Evolutionary conservation across 768 basidiomycete species (phyloP).

Genomic region (Rhizopogon vinicolor): DNA sequence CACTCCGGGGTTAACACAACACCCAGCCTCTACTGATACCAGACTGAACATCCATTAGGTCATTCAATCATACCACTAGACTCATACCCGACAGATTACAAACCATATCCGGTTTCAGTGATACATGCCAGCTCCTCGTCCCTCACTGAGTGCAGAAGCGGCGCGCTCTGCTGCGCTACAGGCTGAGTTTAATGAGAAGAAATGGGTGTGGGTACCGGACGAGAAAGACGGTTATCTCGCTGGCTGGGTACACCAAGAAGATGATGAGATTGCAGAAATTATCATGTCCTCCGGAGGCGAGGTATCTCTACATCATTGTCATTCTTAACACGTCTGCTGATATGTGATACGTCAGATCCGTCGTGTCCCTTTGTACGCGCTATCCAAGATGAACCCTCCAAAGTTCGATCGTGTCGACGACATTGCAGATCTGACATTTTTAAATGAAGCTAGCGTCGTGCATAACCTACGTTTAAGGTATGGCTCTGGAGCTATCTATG

Average conservation of each 20-base stretch:
- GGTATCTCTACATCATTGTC: slow-evolving; percentile 35
- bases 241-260: slow-evolving; percentile 89
- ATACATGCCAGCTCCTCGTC: slow-evolving; percentile 40
- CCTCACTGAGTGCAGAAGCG: slow-evolving; percentile 60
- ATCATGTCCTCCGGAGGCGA: slow-evolving; percentile 83
- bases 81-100: not conserved
- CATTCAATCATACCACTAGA: not conserved
- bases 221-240: slow-evolving; percentile 89
- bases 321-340: not conserved
- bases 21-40: not conserved
- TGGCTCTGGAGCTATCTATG: slow-evolving; percentile 89
- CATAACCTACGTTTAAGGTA: slow-evolving; percentile 93
- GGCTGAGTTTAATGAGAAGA: slow-evolving; percentile 96
- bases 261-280: slow-evolving; percentile 79
- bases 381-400: slow-evolving; percentile 97
- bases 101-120: not conserved
- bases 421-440: slow-evolving; percentile 95
- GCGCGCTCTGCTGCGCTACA: slow-evolving; percentile 85
- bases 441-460: slow-evolving; percentile 99
- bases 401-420: slow-evolving; percentile 98
- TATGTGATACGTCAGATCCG: slow-evolving; percentile 41
- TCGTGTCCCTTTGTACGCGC: slow-evolving; percentile 67
- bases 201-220: slow-evolving; percentile 98
- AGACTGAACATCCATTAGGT: not conserved
- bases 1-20: not conserved